These are phyloP conservation scores for Rhododendron molle DNA, from an alignment of 148 eudicot genomes.

Conservation along the genomic window DNA sequence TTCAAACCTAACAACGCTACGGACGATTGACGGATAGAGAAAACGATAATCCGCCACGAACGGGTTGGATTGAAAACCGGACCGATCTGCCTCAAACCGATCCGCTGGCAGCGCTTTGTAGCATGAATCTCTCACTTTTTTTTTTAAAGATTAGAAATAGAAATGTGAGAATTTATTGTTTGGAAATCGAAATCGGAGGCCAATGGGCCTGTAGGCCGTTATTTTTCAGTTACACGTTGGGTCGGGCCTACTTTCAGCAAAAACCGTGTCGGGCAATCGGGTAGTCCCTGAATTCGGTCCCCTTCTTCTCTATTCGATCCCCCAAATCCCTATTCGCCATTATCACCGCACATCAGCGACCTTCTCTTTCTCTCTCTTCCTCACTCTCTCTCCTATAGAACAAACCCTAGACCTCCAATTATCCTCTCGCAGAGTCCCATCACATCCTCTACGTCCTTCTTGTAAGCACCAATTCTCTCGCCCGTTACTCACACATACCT, in stretches of 20 bases:
- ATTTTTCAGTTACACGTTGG: background rate
- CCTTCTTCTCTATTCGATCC: constrained; percentile 11
- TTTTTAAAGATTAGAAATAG: no score
- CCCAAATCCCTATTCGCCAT: constrained; percentile 4
- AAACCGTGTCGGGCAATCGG: constrained; percentile 6
- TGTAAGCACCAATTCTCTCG: constrained; percentile 1
- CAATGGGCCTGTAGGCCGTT: background rate
- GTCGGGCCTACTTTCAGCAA: background rate
- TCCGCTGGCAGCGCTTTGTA: no score
- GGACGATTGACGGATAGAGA: no score
- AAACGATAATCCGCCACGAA: no score
- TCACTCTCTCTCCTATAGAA: background rate
- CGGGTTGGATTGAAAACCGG: no score
- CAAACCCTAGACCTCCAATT: background rate
- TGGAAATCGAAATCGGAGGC: background rate
- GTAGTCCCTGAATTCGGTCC: background rate
- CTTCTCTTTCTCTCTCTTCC: background rate
- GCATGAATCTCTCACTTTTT: no score
- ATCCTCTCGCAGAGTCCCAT: background rate
- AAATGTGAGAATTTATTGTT: no score
- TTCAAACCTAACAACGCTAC: no score
- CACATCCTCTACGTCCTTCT: background rate
- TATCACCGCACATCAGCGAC: background rate
- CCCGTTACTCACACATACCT: background rate
- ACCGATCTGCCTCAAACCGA: no score